phyloP scores from a whole-genome alignment of 208 protist genomes.

The Acanthamoeba polyphaga region DNA sequence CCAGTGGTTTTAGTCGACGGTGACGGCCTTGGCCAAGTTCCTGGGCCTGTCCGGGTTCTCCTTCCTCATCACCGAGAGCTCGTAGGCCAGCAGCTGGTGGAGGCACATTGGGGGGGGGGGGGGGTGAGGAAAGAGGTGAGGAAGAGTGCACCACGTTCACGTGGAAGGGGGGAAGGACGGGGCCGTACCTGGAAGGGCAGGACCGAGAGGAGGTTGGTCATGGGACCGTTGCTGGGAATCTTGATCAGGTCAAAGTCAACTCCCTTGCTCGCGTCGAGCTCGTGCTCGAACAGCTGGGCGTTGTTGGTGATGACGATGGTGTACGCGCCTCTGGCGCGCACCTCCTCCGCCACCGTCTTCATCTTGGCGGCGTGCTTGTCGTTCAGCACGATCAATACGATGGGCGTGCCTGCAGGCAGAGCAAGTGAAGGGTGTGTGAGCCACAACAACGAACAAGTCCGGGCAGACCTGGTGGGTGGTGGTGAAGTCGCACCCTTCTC shows the following conservation, averaged over 20 bases:
- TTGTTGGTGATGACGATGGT: constrained; percentile 89
- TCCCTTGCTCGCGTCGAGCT: constrained; percentile 53
- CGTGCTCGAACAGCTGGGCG: constrained; percentile 61
- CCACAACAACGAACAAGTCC: background rate
- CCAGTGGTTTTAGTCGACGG: constrained; percentile 89
- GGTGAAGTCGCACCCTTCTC: constrained; percentile 88
- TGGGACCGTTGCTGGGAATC: constrained; percentile 90
- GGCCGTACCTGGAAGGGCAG: constrained; percentile 92
- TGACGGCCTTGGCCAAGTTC: constrained; percentile 98
- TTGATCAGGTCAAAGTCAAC: constrained; percentile 93
- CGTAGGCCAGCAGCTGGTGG: constrained; percentile 94
- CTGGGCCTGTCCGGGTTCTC: constrained; percentile 91
- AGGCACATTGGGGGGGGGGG: too few species aligned
- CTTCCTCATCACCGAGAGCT: constrained; percentile 94
- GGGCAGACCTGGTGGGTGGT: background rate
- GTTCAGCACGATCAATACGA: constrained; percentile 92
- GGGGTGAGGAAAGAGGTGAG: too few species aligned
- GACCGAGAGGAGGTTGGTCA: constrained; percentile 51
- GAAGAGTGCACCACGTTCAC: background rate
- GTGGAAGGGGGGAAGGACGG: background rate
- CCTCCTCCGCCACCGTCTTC: constrained; percentile 94
- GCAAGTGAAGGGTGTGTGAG: background rate
- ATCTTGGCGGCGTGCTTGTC: constrained; percentile 80
- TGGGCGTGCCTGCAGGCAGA: constrained; percentile 86
- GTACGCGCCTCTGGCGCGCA: constrained; percentile 92